Base-by-base conservation (phyloP, 1,284 basidiomycete species). In the Pisolithus thermaeus region DNA sequence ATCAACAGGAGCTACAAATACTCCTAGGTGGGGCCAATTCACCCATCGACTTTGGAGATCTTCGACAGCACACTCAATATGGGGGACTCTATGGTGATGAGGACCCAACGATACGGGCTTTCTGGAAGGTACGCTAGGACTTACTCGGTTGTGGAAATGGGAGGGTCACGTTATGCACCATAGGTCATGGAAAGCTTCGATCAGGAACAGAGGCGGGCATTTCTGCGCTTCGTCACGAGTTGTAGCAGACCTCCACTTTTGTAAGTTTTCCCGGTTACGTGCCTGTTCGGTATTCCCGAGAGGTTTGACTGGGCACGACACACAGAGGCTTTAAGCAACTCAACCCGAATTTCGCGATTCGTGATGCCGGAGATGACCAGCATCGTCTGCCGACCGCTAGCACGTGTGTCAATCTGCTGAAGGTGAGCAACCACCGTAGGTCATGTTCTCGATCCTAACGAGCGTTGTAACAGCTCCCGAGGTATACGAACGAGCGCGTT, bases 151-250 rank as follows among this genome's bases (percentile, higher is more conserved):
- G 36, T 27, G 14, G 37, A 41, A 27, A 69, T 27, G 72, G 54
- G 4, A 12, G 20, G 48, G n/a, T n/a, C 38, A 23, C 35, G 41
- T 57, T 30, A 23, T 43, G 20, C 32, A 27, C 3, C 48, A 11
- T 61, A 90, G 76, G 85, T 92, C 23, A 78, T 93, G 53, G 77
- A 86, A 40, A 73, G 80, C 27, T 86, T 93, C 59, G 75, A 82
- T 55, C 83, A 88, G 49, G 83, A 88, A 43, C 82, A 92, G 57
- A 78, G 84, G 16, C 72, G 81, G 43, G 74, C 81, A 2, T 72
- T 97, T 52, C 67, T 97, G 49, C 79, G 90, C 5, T 97, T 97
- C 62, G 94, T 92, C 16, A 97, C 94, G 7, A 90, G 88, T 55
- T 96, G 92, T 62, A 88, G 90, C 57, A 78, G 93, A 11, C 92